Evolutionary conservation across 2,329 filamentous ascomycete genomes (phyloP), one percentile per base, ranked within the genome.

Genomic region (Neocucurbitaria cava): DNA sequence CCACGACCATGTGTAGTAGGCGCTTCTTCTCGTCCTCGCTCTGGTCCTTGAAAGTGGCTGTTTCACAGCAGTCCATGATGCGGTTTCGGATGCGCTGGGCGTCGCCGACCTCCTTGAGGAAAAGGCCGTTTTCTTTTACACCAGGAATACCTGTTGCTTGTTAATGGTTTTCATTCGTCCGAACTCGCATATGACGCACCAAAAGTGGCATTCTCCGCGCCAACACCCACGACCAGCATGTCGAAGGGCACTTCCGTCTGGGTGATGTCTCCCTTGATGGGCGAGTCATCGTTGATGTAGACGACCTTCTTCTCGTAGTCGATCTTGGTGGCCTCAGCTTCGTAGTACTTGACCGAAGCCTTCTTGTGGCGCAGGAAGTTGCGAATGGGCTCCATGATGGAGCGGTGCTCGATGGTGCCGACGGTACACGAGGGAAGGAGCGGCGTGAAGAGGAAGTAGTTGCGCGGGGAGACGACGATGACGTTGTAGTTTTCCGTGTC

Each of bases 31-130:
- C 96, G 64, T 95, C 91, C 15, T 85, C 81, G 33, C 86, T 83
- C 81, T 99, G 95, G 74, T 92, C 94, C 86, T 98, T 98, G 89
- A 99, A 97, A 59, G 92, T 94, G 47, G 95, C 95, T 31, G 94
- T 97, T 82, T 99, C 95, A 68, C 96, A 93, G 77, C 95, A 99
- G 82, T 99, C 95, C 95, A 99, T 99, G 79, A 99, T 97, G 79
- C 92, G 92, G 84, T 94, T 97, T 74, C 95, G 92, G 75, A 99
- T 99, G 73, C 87, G 86, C 80, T 99, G 95, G 53, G 95, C 95
- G 77, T 99, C 96, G 64, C 85, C 87, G 73, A 99, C 96, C 81
- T 99, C 96, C 85, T 99, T 99, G 76, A 99, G 81, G 86, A 99
- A 99, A 82, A 93, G 96, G 68, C 91, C 94, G 83, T 99, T 82